Evolutionary conservation across 1,139 yeast species (phyloP), one percentile per base, ranked within the genome.

Genomic region (Candida sojae): DNA sequence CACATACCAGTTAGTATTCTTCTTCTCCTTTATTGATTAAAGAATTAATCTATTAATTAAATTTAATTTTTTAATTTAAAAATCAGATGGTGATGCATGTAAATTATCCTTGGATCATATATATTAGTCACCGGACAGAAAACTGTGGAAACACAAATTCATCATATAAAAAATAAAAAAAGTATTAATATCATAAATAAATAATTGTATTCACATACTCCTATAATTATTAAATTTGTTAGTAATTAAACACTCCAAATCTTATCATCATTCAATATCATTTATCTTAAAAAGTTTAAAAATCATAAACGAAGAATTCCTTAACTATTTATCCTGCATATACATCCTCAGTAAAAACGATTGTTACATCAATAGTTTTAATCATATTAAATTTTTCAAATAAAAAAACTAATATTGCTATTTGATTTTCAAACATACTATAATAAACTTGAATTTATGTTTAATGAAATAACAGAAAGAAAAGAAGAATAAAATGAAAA

Each of bases 11-110:
- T 53, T 53, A 47, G 54, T 52, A 52, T 26, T 11, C 11, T 26
- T 11, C 11, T 26, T 12, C 21, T 10, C 12, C 13, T 39, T 17
- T 30, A n/a, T n/a, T n/a, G n/a, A n/a, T n/a, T n/a, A n/a, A n/a
- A n/a, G n/a, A n/a, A n/a, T n/a, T n/a, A n/a, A n/a, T n/a, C n/a
- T n/a, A n/a, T n/a, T n/a, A n/a, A n/a, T n/a, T n/a, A n/a, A n/a
- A n/a, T n/a, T n/a, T n/a, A n/a, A n/a, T n/a, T n/a, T n/a, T n/a
- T n/a, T n/a, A n/a, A 29, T 26, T 10, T 31, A 13, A 36, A 37
- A 52, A 51, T 86, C 93, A 86, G 93, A 84, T 86, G 95, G 95
- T 86, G 93, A 86, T 86, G 95, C 95, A 86, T 86, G 93, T 82
- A 53, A 43, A 67, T 72, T 77, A 78, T 76, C 82, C 83, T 69